Evolutionary conservation across 345 rosid species (phyloP).

Genomic region (Passiflora organensis): DNA sequence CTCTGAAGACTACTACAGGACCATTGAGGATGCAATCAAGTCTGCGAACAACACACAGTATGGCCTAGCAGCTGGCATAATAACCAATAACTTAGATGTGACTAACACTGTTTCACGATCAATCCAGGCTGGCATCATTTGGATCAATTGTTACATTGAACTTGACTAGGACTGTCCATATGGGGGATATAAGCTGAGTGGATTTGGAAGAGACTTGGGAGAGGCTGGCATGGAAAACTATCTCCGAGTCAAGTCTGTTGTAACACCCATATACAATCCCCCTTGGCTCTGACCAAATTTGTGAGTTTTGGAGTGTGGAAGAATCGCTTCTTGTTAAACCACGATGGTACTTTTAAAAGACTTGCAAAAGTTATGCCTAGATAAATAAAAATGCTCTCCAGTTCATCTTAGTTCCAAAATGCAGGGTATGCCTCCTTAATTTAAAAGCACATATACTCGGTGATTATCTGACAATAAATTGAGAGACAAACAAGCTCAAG

Average conservation of each 20-base stretch:
- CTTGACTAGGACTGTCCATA: conserved; percentile 55
- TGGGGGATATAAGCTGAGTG: conserved; percentile 75
- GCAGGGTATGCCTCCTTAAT: no score
- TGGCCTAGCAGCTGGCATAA: conserved; percentile 74
- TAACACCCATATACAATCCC: conserved; percentile 58
- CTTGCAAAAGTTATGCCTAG: no score
- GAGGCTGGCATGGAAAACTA: conserved; percentile 52
- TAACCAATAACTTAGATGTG: conserved; percentile 52
- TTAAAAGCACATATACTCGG: no score
- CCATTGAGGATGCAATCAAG: conserved; percentile 58
- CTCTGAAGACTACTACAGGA: conserved; percentile 29
- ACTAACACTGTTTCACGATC: conserved; percentile 72
- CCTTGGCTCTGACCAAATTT: conserved; percentile 66
- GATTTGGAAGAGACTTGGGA: conserved; percentile 60
- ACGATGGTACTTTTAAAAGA: no score
- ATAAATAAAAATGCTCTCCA: no score
- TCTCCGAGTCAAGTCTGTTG: conserved; percentile 57
- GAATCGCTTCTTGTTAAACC: no score
- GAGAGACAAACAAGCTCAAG: no score
- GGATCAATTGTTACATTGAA: conserved; percentile 68
- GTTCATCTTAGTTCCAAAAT: no score
- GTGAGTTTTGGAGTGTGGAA: no score
- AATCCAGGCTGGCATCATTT: conserved; percentile 47
- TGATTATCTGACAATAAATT: no score
- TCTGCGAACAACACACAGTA: conserved; percentile 56